These are phyloP conservation scores for Solanum chiquidenum DNA, from an alignment of 257 asterid genomes.

Conservation along the genomic window DNA sequence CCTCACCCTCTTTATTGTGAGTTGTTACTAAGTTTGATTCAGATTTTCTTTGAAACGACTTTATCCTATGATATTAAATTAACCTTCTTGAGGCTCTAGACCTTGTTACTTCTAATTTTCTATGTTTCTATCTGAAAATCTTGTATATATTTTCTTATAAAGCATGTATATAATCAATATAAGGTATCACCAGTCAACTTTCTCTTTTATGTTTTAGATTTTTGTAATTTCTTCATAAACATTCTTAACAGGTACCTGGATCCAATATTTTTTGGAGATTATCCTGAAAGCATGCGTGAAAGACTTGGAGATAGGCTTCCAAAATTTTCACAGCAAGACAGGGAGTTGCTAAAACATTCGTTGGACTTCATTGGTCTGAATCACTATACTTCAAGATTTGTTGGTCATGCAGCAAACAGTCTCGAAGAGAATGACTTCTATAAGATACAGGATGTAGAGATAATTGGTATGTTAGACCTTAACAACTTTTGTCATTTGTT, in stretches of 20 bases:
- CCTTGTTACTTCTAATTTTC: not conserved
- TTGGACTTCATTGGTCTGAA: constrained; percentile 47
- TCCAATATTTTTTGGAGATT: constrained; percentile 38
- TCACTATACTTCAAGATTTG: constrained; percentile 44
- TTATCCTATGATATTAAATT: not conserved
- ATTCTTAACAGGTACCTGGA: constrained; percentile 35
- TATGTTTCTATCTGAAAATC: not conserved
- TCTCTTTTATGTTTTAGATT: not conserved
- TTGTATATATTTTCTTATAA: not conserved
- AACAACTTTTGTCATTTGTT: not conserved
- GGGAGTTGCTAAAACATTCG: constrained; percentile 30
- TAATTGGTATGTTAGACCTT: constrained; percentile 23
- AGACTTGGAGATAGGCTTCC: constrained; percentile 42
- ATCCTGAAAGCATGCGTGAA: constrained; percentile 41
- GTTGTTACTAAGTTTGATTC: not conserved
- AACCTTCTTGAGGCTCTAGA: not conserved
- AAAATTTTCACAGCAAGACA: constrained; percentile 30
- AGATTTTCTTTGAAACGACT: not conserved
- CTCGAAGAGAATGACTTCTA: constrained; percentile 30
- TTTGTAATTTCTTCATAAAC: not conserved
- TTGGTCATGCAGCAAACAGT: constrained; percentile 21
- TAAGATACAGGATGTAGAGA: constrained; percentile 35
- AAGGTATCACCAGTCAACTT: not conserved
- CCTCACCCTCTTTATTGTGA: not conserved
- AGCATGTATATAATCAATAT: not conserved